Percentiles rank a stretch among this genome's conserved stretches.
Conservation (phyloP, 768 basidiomycete species). For the Paxillus ammoniavirescens region DNA sequence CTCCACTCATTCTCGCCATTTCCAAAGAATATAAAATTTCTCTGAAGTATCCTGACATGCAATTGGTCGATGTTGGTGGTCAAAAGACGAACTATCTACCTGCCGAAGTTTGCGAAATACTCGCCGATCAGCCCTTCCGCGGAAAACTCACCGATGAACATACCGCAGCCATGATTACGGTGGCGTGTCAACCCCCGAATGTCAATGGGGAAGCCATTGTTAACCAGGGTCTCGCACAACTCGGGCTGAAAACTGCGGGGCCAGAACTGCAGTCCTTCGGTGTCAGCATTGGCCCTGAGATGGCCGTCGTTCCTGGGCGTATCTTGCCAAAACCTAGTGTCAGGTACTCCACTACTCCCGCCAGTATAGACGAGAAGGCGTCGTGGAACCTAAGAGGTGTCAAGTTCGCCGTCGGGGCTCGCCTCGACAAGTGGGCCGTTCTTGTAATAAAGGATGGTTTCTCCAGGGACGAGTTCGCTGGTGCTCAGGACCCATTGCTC, state of each 20-base stretch:
- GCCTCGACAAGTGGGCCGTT: slow-evolving; percentile 63
- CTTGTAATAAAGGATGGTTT: slow-evolving; percentile 63
- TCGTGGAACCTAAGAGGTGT: slow-evolving; percentile 54
- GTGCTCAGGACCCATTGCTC: slow-evolving; percentile 54
- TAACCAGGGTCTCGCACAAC: slow-evolving; percentile 38
- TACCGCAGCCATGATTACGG: slow-evolving; percentile 48
- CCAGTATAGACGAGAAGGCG: slow-evolving; percentile 42
- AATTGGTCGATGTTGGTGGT: slow-evolving; percentile 49
- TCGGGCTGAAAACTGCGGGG: slow-evolving; percentile 38
- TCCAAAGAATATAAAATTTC: slow-evolving; percentile 41
- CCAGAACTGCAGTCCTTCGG: slow-evolving; percentile 44
- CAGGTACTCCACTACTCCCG: slow-evolving; percentile 34
- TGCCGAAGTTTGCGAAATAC: slow-evolving; percentile 48
- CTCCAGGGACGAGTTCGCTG: slow-evolving; percentile 56
- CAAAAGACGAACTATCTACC: slow-evolving; percentile 42
- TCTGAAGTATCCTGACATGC: slow-evolving; percentile 40
- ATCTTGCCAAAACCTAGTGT: slow-evolving; percentile 45
- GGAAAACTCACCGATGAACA: slow-evolving; percentile 59
- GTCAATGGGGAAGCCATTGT: slow-evolving; percentile 47
- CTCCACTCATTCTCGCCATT: background rate
- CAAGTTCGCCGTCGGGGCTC: slow-evolving; percentile 60
- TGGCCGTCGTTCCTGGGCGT: slow-evolving; percentile 57
- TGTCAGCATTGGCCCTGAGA: slow-evolving; percentile 43
- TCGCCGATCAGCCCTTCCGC: slow-evolving; percentile 38
- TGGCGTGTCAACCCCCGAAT: slow-evolving; percentile 49